phyloP scores from a whole-genome alignment of 176 grass and related monocot genomes.

The Raddia distichophylla region DNA sequence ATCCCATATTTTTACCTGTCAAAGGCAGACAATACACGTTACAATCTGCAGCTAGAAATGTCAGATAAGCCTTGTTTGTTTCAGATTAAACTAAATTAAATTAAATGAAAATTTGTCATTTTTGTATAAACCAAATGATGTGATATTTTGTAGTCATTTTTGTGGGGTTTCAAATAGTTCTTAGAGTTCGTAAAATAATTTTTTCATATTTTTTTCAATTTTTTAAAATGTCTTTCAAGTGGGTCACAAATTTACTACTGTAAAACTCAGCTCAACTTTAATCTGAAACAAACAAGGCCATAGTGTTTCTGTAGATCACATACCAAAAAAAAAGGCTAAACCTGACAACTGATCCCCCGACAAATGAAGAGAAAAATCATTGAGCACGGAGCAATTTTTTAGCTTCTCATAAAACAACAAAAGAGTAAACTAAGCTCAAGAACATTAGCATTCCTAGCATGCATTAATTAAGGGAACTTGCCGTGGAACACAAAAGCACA shows the following conservation, averaged over 20 bases:
- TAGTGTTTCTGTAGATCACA: conserved; percentile 20
- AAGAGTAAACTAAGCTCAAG: conserved; percentile 3
- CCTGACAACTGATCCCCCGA: neutral
- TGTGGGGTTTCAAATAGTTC: too few species aligned
- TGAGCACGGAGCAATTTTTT: neutral
- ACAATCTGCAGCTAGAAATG: conserved; percentile 16
- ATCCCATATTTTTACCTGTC: conserved; percentile 96
- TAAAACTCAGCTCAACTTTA: too few species aligned
- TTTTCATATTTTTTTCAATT: too few species aligned
- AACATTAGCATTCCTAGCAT: neutral
- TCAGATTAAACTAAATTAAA: too few species aligned
- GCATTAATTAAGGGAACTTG: neutral
- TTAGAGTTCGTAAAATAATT: too few species aligned
- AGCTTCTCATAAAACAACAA: neutral
- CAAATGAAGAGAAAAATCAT: neutral
- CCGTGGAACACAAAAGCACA: neutral
- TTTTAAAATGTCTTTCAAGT: too few species aligned
- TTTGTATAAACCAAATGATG: too few species aligned
- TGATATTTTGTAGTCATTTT: too few species aligned
- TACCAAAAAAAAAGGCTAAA: neutral
- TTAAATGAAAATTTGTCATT: too few species aligned
- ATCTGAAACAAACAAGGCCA: too few species aligned
- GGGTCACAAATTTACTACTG: too few species aligned
- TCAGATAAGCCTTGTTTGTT: neutral
- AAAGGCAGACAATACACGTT: conserved; percentile 22